Evolutionary conservation across 441 rosid species (phyloP).

Genomic region (Isatis lusitanica): DNA sequence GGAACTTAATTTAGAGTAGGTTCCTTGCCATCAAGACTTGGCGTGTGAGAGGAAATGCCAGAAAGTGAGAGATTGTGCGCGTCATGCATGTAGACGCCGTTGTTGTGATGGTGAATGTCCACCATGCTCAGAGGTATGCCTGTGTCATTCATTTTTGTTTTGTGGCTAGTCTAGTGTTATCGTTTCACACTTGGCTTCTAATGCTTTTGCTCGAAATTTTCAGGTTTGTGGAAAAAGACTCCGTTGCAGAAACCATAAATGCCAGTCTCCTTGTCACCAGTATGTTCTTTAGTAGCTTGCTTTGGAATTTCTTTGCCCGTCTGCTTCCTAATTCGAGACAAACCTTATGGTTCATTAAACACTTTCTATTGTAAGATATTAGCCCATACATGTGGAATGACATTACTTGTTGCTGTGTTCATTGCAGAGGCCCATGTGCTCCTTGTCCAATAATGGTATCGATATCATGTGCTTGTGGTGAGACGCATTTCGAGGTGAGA

Average conservation of each 20-base stretch:
- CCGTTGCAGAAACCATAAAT: conserved; percentile 84
- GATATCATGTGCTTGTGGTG: conserved; percentile 83
- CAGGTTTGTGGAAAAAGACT: conserved; percentile 83
- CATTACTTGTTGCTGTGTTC: conserved; percentile 25
- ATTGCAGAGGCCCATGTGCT: conserved; percentile 87
- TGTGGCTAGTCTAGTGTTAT: background rate
- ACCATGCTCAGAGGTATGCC: conserved; percentile 76
- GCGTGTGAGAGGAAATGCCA: conserved; percentile 85
- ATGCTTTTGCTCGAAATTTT: conserved; percentile 19
- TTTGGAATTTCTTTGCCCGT: conserved; percentile 8
- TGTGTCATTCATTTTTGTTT: conserved; percentile 10
- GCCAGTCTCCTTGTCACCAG: conserved; percentile 92
- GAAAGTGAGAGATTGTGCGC: conserved; percentile 76
- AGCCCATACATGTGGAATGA: conserved; percentile 1
- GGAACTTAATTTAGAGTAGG: conserved; percentile 73
- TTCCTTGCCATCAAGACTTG: conserved; percentile 97
- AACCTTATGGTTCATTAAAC: background rate
- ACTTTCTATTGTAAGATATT: conserved; percentile 9
- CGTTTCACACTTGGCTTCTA: conserved; percentile 8
- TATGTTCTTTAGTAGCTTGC: conserved; percentile 38
- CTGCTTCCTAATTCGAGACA: background rate
- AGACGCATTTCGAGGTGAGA: conserved; percentile 80
- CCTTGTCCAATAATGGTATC: conserved; percentile 92
- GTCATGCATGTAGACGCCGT: conserved; percentile 92
- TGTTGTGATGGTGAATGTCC: conserved; percentile 96